Conservation (phyloP, 129 eudicot genomes). For the Centrapalus pauciflorus region DNA sequence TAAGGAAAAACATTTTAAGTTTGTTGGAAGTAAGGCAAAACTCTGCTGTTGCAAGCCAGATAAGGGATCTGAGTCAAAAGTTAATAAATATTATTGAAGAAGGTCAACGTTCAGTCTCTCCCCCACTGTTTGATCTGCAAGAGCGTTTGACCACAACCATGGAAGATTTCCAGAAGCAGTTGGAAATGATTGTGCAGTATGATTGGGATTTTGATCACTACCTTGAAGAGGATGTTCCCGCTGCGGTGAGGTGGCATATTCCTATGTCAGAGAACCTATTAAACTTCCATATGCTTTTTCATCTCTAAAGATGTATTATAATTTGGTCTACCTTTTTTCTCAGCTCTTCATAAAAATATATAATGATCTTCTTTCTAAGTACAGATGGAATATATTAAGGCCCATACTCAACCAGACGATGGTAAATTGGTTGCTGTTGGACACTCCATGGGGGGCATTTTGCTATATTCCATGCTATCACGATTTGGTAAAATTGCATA, state of each 20-base stretch:
- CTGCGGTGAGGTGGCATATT: slow-evolving; percentile 98
- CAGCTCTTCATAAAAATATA: background rate
- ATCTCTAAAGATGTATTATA: background rate
- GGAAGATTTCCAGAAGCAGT: slow-evolving; percentile 88
- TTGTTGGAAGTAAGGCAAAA: slow-evolving; percentile 65
- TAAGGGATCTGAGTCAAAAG: slow-evolving; percentile 69
- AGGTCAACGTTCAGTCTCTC: slow-evolving; percentile 85
- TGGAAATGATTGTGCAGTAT: slow-evolving; percentile 74
- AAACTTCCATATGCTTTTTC: background rate
- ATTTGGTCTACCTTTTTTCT: background rate
- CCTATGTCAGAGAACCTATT: slow-evolving; percentile 22
- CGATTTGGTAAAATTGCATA: slow-evolving; percentile 52
- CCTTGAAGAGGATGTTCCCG: slow-evolving; percentile 94
- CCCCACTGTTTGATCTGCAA: slow-evolving; percentile 68
- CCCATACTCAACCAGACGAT: slow-evolving; percentile 61
- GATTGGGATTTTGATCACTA: slow-evolving; percentile 99
- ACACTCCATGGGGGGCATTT: slow-evolving; percentile 98
- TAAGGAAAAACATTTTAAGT: slow-evolving; percentile 46
- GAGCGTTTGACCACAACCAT: slow-evolving; percentile 63
- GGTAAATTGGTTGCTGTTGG: slow-evolving; percentile 84
- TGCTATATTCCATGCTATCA: slow-evolving; percentile 79
- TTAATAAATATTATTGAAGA: slow-evolving; percentile 66
- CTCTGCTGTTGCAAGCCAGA: slow-evolving; percentile 59
- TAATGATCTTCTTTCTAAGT: background rate
- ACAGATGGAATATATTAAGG: slow-evolving; percentile 86